These are phyloP conservation scores for Miscanthus lutarioriparius DNA, from an alignment of 176 grass and related monocot species.

Conservation along the genomic window DNA sequence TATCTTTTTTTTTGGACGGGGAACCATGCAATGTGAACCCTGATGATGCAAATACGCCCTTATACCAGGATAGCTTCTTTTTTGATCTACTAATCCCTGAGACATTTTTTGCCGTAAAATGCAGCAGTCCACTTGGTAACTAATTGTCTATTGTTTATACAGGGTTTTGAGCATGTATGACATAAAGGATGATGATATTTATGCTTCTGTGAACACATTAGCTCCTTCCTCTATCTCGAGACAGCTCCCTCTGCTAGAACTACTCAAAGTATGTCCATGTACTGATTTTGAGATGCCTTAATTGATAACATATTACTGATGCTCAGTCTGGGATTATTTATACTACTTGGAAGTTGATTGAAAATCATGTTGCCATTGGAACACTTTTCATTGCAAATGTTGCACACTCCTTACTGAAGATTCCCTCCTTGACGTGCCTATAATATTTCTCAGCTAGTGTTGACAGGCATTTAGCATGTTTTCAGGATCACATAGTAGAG, in stretches of 20 bases:
- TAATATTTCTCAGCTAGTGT: slow-evolving; percentile 21
- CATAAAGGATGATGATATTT: slow-evolving; percentile 68
- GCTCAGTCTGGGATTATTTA: slow-evolving; percentile 1
- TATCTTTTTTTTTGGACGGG: neutral
- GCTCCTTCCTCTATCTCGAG: slow-evolving; percentile 52
- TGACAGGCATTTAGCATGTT: slow-evolving; percentile 12
- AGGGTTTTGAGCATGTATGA: slow-evolving; percentile 91
- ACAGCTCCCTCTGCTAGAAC: slow-evolving; percentile 81
- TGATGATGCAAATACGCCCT: neutral
- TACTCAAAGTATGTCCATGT: slow-evolving; percentile 77
- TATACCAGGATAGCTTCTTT: neutral
- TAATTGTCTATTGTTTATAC: slow-evolving; percentile 38
- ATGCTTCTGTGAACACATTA: slow-evolving; percentile 45
- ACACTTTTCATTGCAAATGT: neutral
- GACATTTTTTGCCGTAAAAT: neutral
- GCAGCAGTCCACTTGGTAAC: slow-evolving; percentile 22
- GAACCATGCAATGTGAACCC: neutral
- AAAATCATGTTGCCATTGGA: neutral
- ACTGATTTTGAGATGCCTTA: slow-evolving; percentile 18
- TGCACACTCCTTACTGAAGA: neutral
- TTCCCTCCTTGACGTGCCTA: slow-evolving; percentile 9
- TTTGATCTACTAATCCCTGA: neutral
- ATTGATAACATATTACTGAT: slow-evolving; percentile 12
- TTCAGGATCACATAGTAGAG: neutral
- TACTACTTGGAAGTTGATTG: neutral